phyloP scores from a whole-genome alignment of 1,284 basidiomycete genomes.

The Boletus hoseneyae region DNA sequence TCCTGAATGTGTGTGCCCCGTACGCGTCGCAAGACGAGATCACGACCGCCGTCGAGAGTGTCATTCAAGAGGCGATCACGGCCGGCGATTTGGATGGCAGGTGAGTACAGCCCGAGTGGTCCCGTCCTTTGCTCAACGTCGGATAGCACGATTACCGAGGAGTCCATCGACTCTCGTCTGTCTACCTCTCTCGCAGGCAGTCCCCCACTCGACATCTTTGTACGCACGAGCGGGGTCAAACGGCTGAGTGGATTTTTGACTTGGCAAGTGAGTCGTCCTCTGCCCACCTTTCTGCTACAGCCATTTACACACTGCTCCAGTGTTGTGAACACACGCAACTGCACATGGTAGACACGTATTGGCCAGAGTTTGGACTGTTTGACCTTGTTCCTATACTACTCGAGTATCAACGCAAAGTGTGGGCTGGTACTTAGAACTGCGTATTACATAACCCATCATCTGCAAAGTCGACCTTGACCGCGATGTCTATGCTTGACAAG shows the following conservation, averaged over 20 bases:
- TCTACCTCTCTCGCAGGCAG: conserved; percentile 66
- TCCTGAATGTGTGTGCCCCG: conserved; percentile 94
- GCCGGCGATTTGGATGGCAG: conserved; percentile 35
- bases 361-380: conserved; percentile 91
- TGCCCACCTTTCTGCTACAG: neutral
- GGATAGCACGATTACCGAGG: conserved; percentile 57
- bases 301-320: conserved; percentile 35
- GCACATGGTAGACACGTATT: conserved; percentile 89
- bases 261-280: conserved; percentile 76
- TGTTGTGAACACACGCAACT: conserved; percentile 81
- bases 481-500: conserved; percentile 72
- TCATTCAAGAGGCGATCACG: conserved; percentile 49
- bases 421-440: conserved; percentile 34
- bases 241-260: conserved; percentile 90
- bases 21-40: conserved; percentile 95
- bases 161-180: conserved; percentile 62
- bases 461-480: conserved; percentile 11
- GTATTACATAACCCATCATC: conserved; percentile 17
- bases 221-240: conserved; percentile 90
- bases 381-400: conserved; percentile 86
- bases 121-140: neutral
- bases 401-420: conserved; percentile 80
- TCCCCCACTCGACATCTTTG: conserved; percentile 85
- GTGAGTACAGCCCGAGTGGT: conserved; percentile 20
- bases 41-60: conserved; percentile 65